phyloP scores from a whole-genome alignment of 371 early-diverging fungal genomes.

The Rhizopus microsporus region DNA sequence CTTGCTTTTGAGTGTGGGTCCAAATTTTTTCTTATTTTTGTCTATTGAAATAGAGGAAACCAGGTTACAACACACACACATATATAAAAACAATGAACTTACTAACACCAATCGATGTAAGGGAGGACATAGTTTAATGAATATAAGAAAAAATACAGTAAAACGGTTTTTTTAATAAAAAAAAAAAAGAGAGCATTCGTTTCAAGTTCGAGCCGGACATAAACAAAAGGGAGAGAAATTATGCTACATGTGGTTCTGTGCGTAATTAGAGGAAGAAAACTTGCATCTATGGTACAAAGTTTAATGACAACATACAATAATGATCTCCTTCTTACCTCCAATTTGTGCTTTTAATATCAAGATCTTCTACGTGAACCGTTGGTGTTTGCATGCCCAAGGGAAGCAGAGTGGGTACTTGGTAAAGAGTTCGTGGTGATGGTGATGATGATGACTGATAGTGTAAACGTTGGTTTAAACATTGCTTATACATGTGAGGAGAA shows the following conservation, averaged over 20 bases:
- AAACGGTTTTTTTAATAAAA: background rate
- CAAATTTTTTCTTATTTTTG: conserved; percentile 28
- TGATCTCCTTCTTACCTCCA: too few species aligned
- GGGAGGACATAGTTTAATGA: conserved; percentile 24
- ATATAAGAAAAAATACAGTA: background rate
- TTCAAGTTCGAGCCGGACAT: too few species aligned
- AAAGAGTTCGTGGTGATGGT: too few species aligned
- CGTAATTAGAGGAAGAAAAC: too few species aligned
- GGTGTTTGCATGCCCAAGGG: too few species aligned
- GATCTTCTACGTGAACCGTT: too few species aligned
- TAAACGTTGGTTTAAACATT: conserved; percentile 20
- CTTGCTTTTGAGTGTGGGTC: conserved; percentile 21
- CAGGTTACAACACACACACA: background rate
- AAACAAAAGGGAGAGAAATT: too few species aligned
- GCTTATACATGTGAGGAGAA: conserved; percentile 30
- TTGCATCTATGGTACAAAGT: too few species aligned
- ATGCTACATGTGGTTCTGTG: too few species aligned
- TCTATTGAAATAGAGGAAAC: conserved; percentile 5
- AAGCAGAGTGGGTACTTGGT: too few species aligned
- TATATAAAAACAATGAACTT: conserved; percentile 5
- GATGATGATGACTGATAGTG: background rate
- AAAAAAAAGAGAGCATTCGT: background rate
- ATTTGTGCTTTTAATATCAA: too few species aligned
- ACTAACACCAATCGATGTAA: conserved; percentile 30
- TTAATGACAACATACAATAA: too few species aligned